Percentiles rank a stretch among this genome's conserved stretches.
These are phyloP conservation scores for Blastomyces percursus DNA, from an alignment of 2,329 filamentous ascomycete species.

Conservation along the genomic window DNA sequence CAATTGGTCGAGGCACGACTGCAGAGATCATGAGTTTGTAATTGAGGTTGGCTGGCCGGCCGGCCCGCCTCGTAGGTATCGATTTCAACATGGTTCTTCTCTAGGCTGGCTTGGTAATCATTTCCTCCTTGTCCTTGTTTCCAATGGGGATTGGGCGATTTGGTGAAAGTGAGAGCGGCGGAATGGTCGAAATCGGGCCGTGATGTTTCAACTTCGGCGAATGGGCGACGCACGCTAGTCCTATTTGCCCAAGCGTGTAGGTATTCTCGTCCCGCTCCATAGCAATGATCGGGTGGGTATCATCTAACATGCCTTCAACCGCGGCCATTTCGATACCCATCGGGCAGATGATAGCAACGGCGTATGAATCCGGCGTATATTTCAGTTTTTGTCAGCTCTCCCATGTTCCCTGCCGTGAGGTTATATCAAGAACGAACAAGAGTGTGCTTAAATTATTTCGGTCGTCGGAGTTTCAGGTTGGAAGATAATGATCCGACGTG, in stretches of 20 bases:
- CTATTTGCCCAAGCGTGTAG: conserved; percentile 13
- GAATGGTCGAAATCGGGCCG: conserved; percentile 33
- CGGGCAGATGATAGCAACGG: conserved; percentile 11
- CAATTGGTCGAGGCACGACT: conserved; percentile 72
- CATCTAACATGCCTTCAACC: conserved; percentile 13
- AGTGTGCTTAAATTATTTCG: neutral
- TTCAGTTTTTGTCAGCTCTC: neutral
- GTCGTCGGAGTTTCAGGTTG: neutral
- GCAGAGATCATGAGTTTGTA: conserved; percentile 86
- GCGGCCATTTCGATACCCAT: conserved; percentile 10
- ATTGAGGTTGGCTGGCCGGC: conserved; percentile 58
- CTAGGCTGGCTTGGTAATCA: conserved; percentile 37
- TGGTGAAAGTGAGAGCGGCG: conserved; percentile 27
- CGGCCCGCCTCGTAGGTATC: conserved; percentile 67
- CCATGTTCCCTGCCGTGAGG: neutral
- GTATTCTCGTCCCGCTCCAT: conserved; percentile 8
- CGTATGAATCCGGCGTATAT: neutral
- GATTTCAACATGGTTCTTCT: conserved; percentile 60
- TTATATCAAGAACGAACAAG: neutral
- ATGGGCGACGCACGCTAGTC: conserved; percentile 13
- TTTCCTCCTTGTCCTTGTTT: conserved; percentile 34
- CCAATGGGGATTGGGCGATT: conserved; percentile 34
- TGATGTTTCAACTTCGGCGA: conserved; percentile 31
- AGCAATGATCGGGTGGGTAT: conserved; percentile 7
- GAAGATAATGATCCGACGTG: neutral